Evolutionary conservation across 2,329 filamentous ascomycete species (phyloP).

Genomic region (Talaromyces sp.): DNA sequence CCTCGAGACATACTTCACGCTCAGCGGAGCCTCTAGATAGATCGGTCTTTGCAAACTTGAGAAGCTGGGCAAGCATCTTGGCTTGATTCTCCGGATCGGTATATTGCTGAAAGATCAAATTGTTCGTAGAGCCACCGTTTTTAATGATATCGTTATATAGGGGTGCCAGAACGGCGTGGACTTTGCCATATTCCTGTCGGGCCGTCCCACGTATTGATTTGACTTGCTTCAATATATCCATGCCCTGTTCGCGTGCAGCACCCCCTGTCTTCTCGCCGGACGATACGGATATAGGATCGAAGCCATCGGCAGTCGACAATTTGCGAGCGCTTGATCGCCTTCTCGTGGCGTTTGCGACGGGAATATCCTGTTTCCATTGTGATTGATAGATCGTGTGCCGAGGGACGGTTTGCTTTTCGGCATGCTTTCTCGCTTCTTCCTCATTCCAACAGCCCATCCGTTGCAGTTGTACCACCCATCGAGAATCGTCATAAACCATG

Average conservation of each 20-base stretch:
- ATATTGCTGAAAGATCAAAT: slow-evolving; percentile 80
- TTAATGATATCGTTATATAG: slow-evolving; percentile 80
- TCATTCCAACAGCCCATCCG: slow-evolving; percentile 94
- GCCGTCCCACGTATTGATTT: slow-evolving; percentile 80
- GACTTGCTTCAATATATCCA: slow-evolving; percentile 60
- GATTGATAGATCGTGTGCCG: not conserved
- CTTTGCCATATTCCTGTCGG: slow-evolving; percentile 81
- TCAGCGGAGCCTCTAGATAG: slow-evolving; percentile 68
- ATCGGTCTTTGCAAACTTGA: slow-evolving; percentile 74
- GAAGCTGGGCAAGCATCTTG: slow-evolving; percentile 77
- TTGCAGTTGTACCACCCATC: slow-evolving; percentile 84
- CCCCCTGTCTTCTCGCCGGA: slow-evolving; percentile 28
- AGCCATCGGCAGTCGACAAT: slow-evolving; percentile 55
- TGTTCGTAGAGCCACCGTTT: slow-evolving; percentile 68
- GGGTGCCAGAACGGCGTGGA: slow-evolving; percentile 82
- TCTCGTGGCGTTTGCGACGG: not conserved
- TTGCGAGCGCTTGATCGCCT: slow-evolving; percentile 7
- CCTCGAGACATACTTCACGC: slow-evolving; percentile 66
- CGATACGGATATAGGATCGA: slow-evolving; percentile 68
- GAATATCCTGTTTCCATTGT: not conserved
- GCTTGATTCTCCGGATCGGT: slow-evolving; percentile 86
- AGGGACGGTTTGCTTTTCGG: slow-evolving; percentile 55
- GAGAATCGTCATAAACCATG: slow-evolving; percentile 97
- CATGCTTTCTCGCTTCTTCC: slow-evolving; percentile 70
- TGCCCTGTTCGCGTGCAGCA: slow-evolving; percentile 62